Evolutionary conservation across 2,329 filamentous ascomycete genomes (phyloP).

Genomic region (Drechmeria coniospora): DNA sequence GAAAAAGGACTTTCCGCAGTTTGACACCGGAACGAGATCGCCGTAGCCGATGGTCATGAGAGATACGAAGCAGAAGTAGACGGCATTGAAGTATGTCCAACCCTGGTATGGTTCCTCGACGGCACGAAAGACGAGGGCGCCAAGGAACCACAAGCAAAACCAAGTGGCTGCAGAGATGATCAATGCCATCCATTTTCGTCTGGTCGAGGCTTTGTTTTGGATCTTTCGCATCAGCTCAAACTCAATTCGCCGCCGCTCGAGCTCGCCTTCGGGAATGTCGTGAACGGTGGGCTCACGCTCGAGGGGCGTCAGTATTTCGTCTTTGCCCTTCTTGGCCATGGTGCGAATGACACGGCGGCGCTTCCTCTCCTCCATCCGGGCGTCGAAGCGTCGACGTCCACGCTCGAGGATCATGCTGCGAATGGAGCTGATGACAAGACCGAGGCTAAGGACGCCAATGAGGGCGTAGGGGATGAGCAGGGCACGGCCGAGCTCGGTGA

Average conservation of each 20-base stretch:
- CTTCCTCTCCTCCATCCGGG: slow-evolving; percentile 44
- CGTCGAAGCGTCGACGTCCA: slow-evolving; percentile 35
- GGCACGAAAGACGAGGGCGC: slow-evolving; percentile 57
- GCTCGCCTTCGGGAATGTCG: slow-evolving; percentile 22
- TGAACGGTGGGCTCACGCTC: slow-evolving; percentile 6
- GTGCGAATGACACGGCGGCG: slow-evolving; percentile 30
- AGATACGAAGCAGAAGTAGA: slow-evolving; percentile 78
- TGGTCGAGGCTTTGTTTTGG: slow-evolving; percentile 46
- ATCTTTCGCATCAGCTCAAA: slow-evolving; percentile 74
- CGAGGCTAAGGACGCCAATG: slow-evolving; percentile 68
- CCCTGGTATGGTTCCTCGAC: slow-evolving; percentile 35
- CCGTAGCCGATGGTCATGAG: slow-evolving; percentile 82
- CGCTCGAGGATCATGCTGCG: slow-evolving; percentile 48
- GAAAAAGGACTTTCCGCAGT: slow-evolving; percentile 70
- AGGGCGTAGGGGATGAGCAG: slow-evolving; percentile 74
- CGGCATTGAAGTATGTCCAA: slow-evolving; percentile 63
- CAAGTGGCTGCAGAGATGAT: slow-evolving; percentile 52
- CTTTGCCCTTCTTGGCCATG: slow-evolving; percentile 29
- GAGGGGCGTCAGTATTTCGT: slow-evolving; percentile 35
- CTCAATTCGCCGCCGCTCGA: slow-evolving; percentile 49
- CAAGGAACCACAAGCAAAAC: slow-evolving; percentile 62
- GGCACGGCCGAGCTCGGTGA: slow-evolving; percentile 43
- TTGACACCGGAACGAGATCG: slow-evolving; percentile 61
- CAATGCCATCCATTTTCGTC: slow-evolving; percentile 62
- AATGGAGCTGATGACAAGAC: slow-evolving; percentile 70